Conservation (phyloP, 2,329 filamentous ascomycete species). For the Colletotrichum liaoningense region DNA sequence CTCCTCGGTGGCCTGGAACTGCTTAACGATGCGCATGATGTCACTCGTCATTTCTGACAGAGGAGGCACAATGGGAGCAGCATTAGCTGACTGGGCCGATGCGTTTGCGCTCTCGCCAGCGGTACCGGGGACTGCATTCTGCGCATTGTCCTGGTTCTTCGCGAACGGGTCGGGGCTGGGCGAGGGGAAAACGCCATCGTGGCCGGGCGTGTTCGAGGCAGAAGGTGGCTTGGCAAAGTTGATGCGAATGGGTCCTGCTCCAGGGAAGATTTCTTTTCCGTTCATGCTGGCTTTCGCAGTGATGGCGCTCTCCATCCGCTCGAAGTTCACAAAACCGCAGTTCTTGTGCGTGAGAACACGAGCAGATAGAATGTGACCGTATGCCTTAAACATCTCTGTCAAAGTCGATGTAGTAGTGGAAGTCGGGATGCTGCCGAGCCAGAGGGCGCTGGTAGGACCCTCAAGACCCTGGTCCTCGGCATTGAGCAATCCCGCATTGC, state of each 20-base stretch:
- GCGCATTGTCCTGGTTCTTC: conserved; percentile 62
- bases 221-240: conserved; percentile 98
- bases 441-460: conserved; percentile 90
- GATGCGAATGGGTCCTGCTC: conserved; percentile 92
- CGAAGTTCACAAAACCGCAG: conserved; percentile 98
- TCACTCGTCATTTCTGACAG: conserved; percentile 84
- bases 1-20: conserved; percentile 87
- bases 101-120: conserved; percentile 49
- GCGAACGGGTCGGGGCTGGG: conserved; percentile 89
- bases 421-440: conserved; percentile 97
- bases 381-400: conserved; percentile 94
- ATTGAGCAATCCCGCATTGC: conserved; percentile 75
- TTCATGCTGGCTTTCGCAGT: conserved; percentile 90
- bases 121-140: conserved; percentile 49
- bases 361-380: conserved; percentile 90
- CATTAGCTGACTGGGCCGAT: conserved; percentile 48
- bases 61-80: conserved; percentile 75
- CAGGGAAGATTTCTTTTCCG: conserved; percentile 98
- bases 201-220: conserved; percentile 87
- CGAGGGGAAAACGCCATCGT: conserved; percentile 88
- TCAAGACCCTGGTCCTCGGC: conserved; percentile 85
- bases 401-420: conserved; percentile 96
- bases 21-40: conserved; percentile 85
- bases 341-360: conserved; percentile 98
- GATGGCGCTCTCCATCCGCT: conserved; percentile 89